A percentile compares a stretch with the other conserved stretches of the same genome.
These are phyloP conservation scores for Ceratobasidium sp. DNA, from an alignment of 1,284 basidiomycete species.

Conservation along the genomic window DNA sequence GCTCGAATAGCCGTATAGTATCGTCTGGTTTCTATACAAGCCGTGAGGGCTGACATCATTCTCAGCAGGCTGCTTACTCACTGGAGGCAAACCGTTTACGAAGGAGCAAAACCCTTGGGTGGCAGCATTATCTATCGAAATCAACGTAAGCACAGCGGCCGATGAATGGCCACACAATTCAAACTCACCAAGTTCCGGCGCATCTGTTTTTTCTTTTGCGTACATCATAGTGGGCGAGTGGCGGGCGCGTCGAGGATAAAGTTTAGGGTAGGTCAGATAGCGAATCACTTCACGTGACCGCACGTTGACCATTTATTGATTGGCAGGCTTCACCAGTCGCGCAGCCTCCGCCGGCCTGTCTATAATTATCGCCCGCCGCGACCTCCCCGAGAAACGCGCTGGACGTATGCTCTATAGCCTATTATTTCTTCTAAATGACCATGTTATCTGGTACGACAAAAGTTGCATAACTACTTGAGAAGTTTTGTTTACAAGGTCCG, in stretches of 20 bases:
- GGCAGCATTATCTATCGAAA: slow-evolving; percentile 57
- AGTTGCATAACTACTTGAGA: too few relatives aligned
- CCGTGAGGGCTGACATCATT: neutral
- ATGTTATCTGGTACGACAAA: too few relatives aligned
- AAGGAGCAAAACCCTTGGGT: slow-evolving; percentile 61
- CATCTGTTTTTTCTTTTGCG: slow-evolving; percentile 73
- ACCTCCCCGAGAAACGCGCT: too few relatives aligned
- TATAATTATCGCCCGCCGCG: too few relatives aligned
- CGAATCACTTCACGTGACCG: neutral
- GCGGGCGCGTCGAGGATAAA: slow-evolving; percentile 38
- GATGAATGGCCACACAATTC: slow-evolving; percentile 16
- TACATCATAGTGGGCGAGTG: slow-evolving; percentile 67
- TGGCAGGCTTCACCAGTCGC: too few relatives aligned
- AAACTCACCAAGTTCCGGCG: slow-evolving; percentile 63
- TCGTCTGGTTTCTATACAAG: slow-evolving; percentile 59
- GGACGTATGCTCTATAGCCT: too few relatives aligned
- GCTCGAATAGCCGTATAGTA: slow-evolving; percentile 89
- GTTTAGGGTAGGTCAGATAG: slow-evolving; percentile 30
- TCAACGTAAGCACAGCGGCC: slow-evolving; percentile 19
- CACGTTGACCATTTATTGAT: too few relatives aligned
- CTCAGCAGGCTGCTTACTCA: neutral
- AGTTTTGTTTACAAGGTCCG: too few relatives aligned
- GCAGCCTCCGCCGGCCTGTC: neutral
- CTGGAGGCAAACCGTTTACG: slow-evolving; percentile 58
- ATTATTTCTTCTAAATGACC: too few relatives aligned